phyloP scores from a whole-genome alignment of 1,284 basidiomycete genomes.

The Violaceomyces palustris region DNA sequence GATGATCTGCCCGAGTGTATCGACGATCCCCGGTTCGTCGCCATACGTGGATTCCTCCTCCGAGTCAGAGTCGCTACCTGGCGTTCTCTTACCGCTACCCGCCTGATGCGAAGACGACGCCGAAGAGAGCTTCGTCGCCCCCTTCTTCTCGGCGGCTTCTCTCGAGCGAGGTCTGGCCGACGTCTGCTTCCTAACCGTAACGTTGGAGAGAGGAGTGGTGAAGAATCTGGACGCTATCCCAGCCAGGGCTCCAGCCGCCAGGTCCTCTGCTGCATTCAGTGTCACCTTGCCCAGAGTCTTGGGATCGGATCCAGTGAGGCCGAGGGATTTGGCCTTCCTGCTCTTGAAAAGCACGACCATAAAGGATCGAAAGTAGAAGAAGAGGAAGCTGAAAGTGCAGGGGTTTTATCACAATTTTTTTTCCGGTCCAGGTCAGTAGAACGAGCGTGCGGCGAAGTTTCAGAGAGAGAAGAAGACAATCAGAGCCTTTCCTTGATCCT shows the following conservation, averaged over 20 bases:
- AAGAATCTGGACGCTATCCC: constrained; percentile 55
- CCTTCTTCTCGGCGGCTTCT: constrained; percentile 4
- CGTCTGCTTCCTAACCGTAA: constrained; percentile 56
- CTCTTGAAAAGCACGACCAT: constrained; percentile 22
- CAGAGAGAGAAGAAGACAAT: too few species aligned
- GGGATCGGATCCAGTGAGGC: constrained; percentile 2
- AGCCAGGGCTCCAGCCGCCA: constrained; percentile 55
- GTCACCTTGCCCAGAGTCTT: too few species aligned
- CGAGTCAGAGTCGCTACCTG: constrained; percentile 30
- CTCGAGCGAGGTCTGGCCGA: constrained; percentile 16
- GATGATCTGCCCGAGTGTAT: constrained; percentile 50
- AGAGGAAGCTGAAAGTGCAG: constrained; percentile 36
- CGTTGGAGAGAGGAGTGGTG: constrained; percentile 56
- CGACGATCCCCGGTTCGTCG: constrained; percentile 35
- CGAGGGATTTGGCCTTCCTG: constrained; percentile 11
- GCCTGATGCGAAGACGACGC: too few species aligned
- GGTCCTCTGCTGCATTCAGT: constrained; percentile 53
- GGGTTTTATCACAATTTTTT: too few species aligned
- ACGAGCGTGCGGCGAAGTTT: too few species aligned
- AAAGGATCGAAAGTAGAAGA: constrained; percentile 42
- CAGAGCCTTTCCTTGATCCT: too few species aligned
- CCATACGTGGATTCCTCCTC: constrained; percentile 49
- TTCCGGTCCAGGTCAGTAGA: too few species aligned
- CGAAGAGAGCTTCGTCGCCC: neutral
- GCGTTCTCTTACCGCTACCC: constrained; percentile 1